Evolutionary conservation across 2,329 filamentous ascomycete genomes (phyloP).

Genomic region (Xylariaceae sp.): DNA sequence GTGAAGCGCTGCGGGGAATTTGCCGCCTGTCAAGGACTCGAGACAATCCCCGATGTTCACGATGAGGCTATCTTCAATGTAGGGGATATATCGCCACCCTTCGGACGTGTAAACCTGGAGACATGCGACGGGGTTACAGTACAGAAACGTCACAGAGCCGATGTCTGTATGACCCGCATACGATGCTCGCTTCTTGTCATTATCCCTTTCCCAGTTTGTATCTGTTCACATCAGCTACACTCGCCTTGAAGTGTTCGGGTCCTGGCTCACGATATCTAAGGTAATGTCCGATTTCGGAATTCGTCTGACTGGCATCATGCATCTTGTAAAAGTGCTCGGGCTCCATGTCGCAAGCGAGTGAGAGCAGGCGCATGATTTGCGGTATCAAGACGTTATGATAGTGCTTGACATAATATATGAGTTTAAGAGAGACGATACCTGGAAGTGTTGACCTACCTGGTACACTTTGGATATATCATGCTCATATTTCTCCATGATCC

Average conservation of each 20-base stretch:
- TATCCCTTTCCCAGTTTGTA: slow-evolving; percentile 1
- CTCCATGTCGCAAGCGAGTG: slow-evolving; percentile 1
- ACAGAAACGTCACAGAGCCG: slow-evolving; percentile 2
- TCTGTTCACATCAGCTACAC: background rate
- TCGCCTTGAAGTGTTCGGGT: background rate
- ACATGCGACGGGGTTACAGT: slow-evolving; percentile 1
- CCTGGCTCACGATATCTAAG: background rate
- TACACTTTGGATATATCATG: background rate
- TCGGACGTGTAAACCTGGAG: background rate
- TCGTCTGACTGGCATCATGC: background rate
- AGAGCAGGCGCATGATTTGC: slow-evolving; percentile 1
- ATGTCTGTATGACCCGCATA: slow-evolving; percentile 2
- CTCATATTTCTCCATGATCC: slow-evolving; percentile 2
- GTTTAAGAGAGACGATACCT: background rate
- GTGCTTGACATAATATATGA: background rate
- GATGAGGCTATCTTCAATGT: background rate
- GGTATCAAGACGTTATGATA: slow-evolving; percentile 2
- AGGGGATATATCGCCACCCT: slow-evolving; percentile 1
- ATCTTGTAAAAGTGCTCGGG: slow-evolving; percentile 3
- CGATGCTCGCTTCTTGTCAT: slow-evolving; percentile 3
- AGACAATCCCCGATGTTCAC: slow-evolving; percentile 2
- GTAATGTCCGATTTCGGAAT: slow-evolving; percentile 1
- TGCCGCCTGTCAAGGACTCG: slow-evolving; percentile 1
- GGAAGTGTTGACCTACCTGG: background rate
- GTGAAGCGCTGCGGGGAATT: slow-evolving; percentile 2